Evolutionary conservation across 1,139 yeast species (phyloP).

Genomic region (Yamadazyma jaroonii): DNA sequence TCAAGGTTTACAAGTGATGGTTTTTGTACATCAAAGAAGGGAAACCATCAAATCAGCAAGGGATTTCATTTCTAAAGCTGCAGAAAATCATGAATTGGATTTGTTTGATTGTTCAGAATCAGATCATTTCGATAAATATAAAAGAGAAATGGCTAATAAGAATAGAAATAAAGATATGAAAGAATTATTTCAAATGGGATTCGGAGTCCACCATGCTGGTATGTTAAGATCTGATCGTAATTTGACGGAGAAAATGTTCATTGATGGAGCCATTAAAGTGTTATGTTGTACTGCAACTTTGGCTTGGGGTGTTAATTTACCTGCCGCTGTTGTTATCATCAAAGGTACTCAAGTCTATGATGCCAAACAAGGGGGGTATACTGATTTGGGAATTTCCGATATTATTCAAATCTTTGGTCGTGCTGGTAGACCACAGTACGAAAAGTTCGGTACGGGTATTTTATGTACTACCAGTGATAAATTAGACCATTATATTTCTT

Average conservation of each 20-base stretch:
- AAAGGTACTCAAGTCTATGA: conserved; percentile 97
- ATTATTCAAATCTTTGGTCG: conserved; percentile 98
- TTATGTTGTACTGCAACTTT: conserved; percentile 95
- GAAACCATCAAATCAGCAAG: conserved; percentile 86
- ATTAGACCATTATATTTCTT: conserved; percentile 80
- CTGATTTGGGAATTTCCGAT: conserved; percentile 92
- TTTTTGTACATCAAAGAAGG: conserved; percentile 92
- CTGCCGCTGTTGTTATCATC: conserved; percentile 95
- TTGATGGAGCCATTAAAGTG: conserved; percentile 82
- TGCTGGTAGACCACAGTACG: conserved; percentile 98
- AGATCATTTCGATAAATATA: conserved; percentile 44
- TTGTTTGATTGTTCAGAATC: conserved; percentile 62
- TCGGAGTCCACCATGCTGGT: conserved; percentile 98
- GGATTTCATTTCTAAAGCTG: conserved; percentile 68
- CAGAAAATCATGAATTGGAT: conserved; percentile 50
- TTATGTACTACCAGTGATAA: conserved; percentile 80
- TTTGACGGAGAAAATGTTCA: conserved; percentile 82
- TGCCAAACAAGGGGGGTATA: conserved; percentile 90
- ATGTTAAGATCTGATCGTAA: conserved; percentile 91
- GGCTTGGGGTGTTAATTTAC: conserved; percentile 99
- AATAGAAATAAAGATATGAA: conserved; percentile 76
- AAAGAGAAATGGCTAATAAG: conserved; percentile 63
- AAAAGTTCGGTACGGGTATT: conserved; percentile 88
- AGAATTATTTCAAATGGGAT: conserved; percentile 78
- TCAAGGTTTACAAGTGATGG: conserved; percentile 89